phyloP scores from a whole-genome alignment of 768 basidiomycete genomes.

The Lactarius indigo region DNA sequence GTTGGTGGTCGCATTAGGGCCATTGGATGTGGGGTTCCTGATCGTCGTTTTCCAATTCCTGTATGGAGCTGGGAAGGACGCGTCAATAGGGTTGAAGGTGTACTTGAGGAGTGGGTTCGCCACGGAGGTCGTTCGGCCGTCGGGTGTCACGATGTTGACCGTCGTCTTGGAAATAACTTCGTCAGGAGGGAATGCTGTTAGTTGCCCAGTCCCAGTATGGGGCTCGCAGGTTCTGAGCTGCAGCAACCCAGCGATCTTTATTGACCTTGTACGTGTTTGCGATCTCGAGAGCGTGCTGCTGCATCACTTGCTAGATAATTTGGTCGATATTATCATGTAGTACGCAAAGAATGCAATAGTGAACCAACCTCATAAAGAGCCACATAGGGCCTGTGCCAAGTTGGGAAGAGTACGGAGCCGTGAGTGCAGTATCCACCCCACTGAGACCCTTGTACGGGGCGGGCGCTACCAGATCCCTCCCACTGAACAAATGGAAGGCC shows the following conservation, averaged over 20 bases:
- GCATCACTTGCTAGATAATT: conserved; percentile 44
- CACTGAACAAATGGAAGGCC: conserved; percentile 46
- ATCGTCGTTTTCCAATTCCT: conserved; percentile 15
- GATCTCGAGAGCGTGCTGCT: conserved; percentile 39
- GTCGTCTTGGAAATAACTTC: conserved; percentile 37
- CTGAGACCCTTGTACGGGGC: conserved; percentile 28
- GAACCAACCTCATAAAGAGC: conserved; percentile 45
- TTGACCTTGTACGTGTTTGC: conserved; percentile 38
- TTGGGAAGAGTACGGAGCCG: conserved; percentile 50
- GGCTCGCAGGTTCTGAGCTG: conserved; percentile 37
- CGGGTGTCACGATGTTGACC: conserved; percentile 35
- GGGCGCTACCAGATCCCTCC: conserved; percentile 37
- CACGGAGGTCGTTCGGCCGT: conserved; percentile 32
- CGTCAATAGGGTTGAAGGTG: conserved; percentile 34
- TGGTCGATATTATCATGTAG: not conserved
- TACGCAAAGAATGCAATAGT: not conserved
- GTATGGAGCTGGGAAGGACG: conserved; percentile 15
- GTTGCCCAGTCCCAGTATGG: conserved; percentile 55
- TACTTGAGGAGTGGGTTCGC: conserved; percentile 38
- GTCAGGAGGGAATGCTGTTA: conserved; percentile 37
- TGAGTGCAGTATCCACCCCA: conserved; percentile 57
- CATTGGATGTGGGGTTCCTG: conserved; percentile 6
- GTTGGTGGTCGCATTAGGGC: conserved; percentile 24
- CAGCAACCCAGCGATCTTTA: conserved; percentile 31
- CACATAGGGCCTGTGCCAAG: conserved; percentile 55